Conservation (phyloP, 2,329 filamentous ascomycete genomes). For the Diaporthe eres region DNA sequence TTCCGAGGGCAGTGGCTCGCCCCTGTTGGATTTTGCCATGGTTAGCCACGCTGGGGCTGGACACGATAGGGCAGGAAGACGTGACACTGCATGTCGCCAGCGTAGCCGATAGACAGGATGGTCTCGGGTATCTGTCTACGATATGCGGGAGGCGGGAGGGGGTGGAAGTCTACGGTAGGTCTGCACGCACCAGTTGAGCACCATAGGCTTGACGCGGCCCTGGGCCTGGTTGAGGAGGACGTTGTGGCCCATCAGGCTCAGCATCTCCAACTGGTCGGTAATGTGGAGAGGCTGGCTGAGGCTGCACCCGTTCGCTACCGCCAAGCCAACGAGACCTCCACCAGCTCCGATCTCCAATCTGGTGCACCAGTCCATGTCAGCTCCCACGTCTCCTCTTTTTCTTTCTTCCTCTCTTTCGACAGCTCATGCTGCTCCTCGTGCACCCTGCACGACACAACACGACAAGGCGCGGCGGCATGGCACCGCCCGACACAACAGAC, state of each 20-base stretch:
- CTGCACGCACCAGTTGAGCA: conserved; percentile 83
- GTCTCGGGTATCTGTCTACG: conserved; percentile 17
- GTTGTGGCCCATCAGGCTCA: conserved; percentile 87
- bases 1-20: conserved; percentile 68
- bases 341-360: conserved; percentile 95
- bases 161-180: conserved; percentile 52
- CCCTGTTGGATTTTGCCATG: conserved; percentile 59
- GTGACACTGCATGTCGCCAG: conserved; percentile 35
- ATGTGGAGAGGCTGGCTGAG: conserved; percentile 75
- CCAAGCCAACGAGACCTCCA: conserved; percentile 85
- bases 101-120: conserved; percentile 41
- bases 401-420: background rate
- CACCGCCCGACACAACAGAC: background rate
- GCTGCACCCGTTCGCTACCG: conserved; percentile 69
- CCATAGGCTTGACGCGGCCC: conserved; percentile 72
- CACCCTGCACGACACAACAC: conserved; percentile 19
- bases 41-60: conserved; percentile 36
- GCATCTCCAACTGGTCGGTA: conserved; percentile 91
- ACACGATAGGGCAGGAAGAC: background rate
- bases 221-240: conserved; percentile 83
- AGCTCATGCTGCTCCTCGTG: background rate
- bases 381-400: conserved; percentile 5
- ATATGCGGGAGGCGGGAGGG: conserved; percentile 16
- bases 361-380: conserved; percentile 40
- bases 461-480: background rate